phyloP scores from a whole-genome alignment of 306 rosid genomes.

The Quercus cerris region DNA sequence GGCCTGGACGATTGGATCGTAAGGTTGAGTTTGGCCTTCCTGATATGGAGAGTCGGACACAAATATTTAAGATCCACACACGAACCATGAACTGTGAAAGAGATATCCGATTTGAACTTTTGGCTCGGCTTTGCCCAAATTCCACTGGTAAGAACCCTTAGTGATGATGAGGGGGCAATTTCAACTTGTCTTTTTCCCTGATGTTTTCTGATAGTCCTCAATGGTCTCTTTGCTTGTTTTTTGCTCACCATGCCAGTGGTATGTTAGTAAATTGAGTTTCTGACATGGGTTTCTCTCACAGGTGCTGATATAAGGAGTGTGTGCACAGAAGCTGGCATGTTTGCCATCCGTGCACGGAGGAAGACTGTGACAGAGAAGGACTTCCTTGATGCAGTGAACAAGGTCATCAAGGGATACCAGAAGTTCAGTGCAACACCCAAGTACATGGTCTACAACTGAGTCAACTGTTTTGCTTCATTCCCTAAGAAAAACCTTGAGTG shows the following conservation, averaged over 20 bases:
- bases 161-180: not conserved
- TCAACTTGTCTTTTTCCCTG: not conserved
- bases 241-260: not conserved
- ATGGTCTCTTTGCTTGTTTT: not conserved
- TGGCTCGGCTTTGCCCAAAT: conserved; percentile 97
- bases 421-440: conserved; percentile 99
- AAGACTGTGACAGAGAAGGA: conserved; percentile 98
- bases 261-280: conserved; percentile 16
- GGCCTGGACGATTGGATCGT: conserved; percentile 96
- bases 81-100: conserved; percentile 98
- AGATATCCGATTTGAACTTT: conserved; percentile 85
- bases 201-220: not conserved
- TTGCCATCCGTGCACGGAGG: conserved; percentile 95
- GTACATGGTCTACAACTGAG: conserved; percentile 97
- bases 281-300: conserved; percentile 29
- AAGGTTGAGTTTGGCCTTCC: conserved; percentile 99
- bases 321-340: conserved; percentile 99
- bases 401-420: conserved; percentile 97
- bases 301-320: conserved; percentile 99
- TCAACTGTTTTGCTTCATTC: conserved; percentile 9
- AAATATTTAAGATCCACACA: conserved; percentile 95
- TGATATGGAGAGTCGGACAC: conserved; percentile 94
- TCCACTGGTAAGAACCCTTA: conserved; percentile 66
- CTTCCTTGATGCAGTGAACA: conserved; percentile 96
- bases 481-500: conserved; percentile 15